Conservation (phyloP, 1,139 yeast genomes). For the Magnusiomyces suaveolens region DNA sequence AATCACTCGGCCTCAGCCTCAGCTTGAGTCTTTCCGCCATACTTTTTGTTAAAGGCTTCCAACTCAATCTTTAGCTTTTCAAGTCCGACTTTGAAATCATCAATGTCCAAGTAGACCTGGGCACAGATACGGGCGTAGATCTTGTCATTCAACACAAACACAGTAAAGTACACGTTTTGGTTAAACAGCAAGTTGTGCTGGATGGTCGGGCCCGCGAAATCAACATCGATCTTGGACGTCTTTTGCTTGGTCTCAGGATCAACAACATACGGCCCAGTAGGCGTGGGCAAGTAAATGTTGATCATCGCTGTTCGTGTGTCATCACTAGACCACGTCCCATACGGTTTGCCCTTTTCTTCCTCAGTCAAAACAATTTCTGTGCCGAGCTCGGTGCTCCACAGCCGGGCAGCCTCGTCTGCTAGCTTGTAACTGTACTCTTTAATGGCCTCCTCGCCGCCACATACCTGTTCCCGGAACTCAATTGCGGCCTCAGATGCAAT, state of each 20-base stretch:
- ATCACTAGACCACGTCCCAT: no score
- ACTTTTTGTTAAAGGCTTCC: neutral
- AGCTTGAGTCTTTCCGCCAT: constrained; percentile 10
- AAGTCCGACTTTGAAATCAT: constrained; percentile 43
- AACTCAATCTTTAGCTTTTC: constrained; percentile 23
- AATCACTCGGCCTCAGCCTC: neutral
- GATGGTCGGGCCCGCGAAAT: constrained; percentile 9
- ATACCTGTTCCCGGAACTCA: constrained; percentile 42
- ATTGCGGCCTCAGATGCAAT: constrained; percentile 37
- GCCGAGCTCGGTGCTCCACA: constrained; percentile 31
- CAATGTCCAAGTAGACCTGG: constrained; percentile 48
- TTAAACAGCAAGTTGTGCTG: constrained; percentile 23
- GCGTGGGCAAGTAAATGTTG: constrained; percentile 39
- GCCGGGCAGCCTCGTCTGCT: constrained; percentile 37
- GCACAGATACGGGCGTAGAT: constrained; percentile 48
- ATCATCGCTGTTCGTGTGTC: constrained; percentile 37
- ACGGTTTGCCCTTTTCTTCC: constrained; percentile 20
- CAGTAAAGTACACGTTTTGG: constrained; percentile 41
- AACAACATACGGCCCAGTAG: constrained; percentile 8
- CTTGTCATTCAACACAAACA: constrained; percentile 36
- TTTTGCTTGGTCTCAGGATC: constrained; percentile 2
- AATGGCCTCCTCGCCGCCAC: constrained; percentile 56
- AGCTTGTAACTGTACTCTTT: constrained; percentile 40
- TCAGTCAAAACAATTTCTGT: constrained; percentile 35
- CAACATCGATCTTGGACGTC: constrained; percentile 1